phyloP scores from a whole-genome alignment of 352 stramenopile species.

The Phytophthora sp. region DNA sequence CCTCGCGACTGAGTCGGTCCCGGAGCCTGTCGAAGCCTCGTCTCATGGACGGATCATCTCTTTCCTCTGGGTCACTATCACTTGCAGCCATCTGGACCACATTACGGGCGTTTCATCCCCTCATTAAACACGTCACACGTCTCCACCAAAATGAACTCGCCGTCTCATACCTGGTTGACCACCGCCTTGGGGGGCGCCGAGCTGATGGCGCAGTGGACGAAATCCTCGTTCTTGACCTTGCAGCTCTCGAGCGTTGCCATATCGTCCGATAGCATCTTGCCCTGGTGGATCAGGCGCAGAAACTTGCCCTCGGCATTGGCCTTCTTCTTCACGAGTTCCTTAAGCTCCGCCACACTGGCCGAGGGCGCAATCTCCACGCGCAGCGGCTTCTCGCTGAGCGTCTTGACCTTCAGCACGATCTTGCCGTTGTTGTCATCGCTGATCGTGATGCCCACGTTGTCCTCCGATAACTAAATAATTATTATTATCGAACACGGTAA shows the following conservation, averaged over 20 bases:
- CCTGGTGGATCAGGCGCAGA: conserved; percentile 86
- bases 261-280: conserved; percentile 89
- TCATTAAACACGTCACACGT: background rate
- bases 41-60: conserved; percentile 59
- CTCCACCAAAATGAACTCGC: conserved; percentile 1
- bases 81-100: conserved; percentile 32
- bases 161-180: conserved; percentile 64
- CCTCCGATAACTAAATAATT: conserved; percentile 47
- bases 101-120: background rate
- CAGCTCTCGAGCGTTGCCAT: conserved; percentile 72
- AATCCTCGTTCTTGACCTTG: conserved; percentile 84
- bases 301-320: conserved; percentile 84
- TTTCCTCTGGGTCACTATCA: conserved; percentile 60
- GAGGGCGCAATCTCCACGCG: conserved; percentile 71
- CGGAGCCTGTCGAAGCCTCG: conserved; percentile 83
- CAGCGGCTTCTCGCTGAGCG: conserved; percentile 86
- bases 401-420: conserved; percentile 86
- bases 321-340: conserved; percentile 80
- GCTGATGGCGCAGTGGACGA: conserved; percentile 89
- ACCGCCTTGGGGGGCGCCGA: conserved; percentile 76
- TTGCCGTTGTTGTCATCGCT: conserved; percentile 49
- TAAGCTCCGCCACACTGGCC: conserved; percentile 71
- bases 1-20: conserved; percentile 82
- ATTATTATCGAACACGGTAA: conserved; percentile 9
- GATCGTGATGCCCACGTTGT: conserved; percentile 63